Conservation (phyloP, 2,329 filamentous ascomycete genomes). For the Fusarium sp. region DNA sequence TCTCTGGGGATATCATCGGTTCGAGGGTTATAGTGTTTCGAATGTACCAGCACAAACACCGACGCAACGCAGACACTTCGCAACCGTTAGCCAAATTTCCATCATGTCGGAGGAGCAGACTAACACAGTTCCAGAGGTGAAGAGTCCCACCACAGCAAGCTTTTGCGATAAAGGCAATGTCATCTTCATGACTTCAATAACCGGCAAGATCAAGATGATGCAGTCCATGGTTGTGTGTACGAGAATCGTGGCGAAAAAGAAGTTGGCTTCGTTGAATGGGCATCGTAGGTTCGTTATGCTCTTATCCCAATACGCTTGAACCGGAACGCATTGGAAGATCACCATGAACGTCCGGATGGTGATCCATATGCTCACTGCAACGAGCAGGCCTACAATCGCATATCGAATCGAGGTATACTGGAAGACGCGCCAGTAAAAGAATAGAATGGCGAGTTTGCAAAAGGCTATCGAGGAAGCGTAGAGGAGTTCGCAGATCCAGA, state of each 20-base stretch:
- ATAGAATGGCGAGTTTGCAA: conserved; percentile 45
- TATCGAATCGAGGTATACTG: conserved; percentile 42
- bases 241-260: conserved; percentile 49
- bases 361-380: conserved; percentile 42
- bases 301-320: conserved; percentile 49
- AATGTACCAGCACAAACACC: conserved; percentile 24
- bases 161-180: conserved; percentile 10
- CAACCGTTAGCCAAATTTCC: rapidly evolving
- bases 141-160: conserved; percentile 20
- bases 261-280: conserved; percentile 46
- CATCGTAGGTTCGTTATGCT: conserved; percentile 43
- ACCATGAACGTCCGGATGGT: conserved; percentile 47
- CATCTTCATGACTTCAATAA: conserved; percentile 33
- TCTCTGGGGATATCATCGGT: conserved; percentile 32
- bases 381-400: conserved; percentile 41
- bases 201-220: conserved; percentile 12
- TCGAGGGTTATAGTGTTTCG: conserved; percentile 16
- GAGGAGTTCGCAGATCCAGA: conserved; percentile 30
- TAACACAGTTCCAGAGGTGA: conserved; percentile 23
- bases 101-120: rapidly evolving
- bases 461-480: conserved; percentile 46
- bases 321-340: conserved; percentile 50
- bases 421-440: conserved; percentile 49
- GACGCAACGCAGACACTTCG: conserved; percentile 36
- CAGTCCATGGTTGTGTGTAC: conserved; percentile 46